Percentiles rank a stretch among this genome's conserved stretches.
Conservation (phyloP, 139 green algal species). For the Volvox reticuliferus region DNA sequence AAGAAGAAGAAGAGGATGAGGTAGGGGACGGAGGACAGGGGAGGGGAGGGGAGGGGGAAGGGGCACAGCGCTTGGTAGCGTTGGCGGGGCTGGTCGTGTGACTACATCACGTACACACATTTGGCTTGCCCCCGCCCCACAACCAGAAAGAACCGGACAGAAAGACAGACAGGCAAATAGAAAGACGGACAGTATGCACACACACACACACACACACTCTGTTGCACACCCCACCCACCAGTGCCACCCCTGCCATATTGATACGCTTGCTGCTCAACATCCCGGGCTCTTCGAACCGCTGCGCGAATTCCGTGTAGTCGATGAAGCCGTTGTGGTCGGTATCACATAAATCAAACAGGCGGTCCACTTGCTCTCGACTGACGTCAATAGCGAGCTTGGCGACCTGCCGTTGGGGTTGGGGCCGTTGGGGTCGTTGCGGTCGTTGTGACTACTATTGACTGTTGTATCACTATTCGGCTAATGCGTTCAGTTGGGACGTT, state of each 20-base stretch:
- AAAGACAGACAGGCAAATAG: not conserved
- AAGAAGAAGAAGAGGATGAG: not conserved
- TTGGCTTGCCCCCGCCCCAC: not conserved
- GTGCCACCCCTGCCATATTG: no score
- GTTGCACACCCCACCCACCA: no score
- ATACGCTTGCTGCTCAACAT: not conserved
- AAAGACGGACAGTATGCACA: no score
- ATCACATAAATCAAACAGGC: slow-evolving; percentile 15
- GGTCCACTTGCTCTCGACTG: not conserved
- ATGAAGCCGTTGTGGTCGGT: not conserved
- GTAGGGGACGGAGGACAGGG: not conserved
- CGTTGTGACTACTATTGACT: no score
- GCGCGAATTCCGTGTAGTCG: slow-evolving; percentile 44
- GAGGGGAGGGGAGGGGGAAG: no score
- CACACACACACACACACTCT: no score
- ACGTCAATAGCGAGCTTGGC: slow-evolving; percentile 15
- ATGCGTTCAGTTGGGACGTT: no score
- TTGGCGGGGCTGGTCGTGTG: no score
- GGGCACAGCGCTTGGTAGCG: no score
- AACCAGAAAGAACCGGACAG: not conserved
- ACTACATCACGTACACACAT: no score
- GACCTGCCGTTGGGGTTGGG: not conserved
- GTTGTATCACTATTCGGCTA: no score
- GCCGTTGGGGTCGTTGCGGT: not conserved
- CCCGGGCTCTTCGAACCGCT: slow-evolving; percentile 19